Evolutionary conservation across 441 rosid species (phyloP).

Genomic region (Populus hybrid): DNA sequence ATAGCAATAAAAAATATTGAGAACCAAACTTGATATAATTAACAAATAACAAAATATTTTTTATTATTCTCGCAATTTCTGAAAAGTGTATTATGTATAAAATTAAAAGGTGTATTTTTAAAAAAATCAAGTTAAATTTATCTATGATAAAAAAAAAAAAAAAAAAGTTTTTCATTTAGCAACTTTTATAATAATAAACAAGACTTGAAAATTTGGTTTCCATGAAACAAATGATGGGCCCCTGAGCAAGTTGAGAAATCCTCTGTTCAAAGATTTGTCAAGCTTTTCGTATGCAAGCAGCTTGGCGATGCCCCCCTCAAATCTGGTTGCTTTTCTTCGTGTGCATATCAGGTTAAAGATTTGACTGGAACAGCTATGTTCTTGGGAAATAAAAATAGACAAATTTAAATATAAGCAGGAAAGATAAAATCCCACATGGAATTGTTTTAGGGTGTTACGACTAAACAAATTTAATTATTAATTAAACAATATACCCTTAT

Average conservation of each 20-base stretch:
- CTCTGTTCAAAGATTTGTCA: slow-evolving; percentile 39
- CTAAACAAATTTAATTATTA: background rate
- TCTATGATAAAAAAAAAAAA: too few relatives aligned
- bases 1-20: too few relatives aligned
- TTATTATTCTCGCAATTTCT: too few relatives aligned
- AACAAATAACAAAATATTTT: too few relatives aligned
- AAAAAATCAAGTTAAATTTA: too few relatives aligned
- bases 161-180: too few relatives aligned
- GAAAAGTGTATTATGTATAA: too few relatives aligned
- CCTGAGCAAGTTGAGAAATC: slow-evolving; percentile 22
- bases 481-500: background rate
- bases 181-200: background rate
- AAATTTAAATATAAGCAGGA: background rate
- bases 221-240: background rate
- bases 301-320: slow-evolving; percentile 23
- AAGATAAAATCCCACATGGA: background rate
- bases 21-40: too few relatives aligned
- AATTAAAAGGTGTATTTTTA: too few relatives aligned
- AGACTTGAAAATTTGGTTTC: background rate
- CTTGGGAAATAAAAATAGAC: too few relatives aligned
- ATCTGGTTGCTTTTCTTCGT: slow-evolving; percentile 11
- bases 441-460: background rate
- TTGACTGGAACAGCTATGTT: slow-evolving; percentile 6
- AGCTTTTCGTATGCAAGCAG: slow-evolving; percentile 32
- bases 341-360: slow-evolving; percentile 22